Conservation (phyloP, 2,329 filamentous ascomycete genomes). For the Aspergillus viridinutans region DNA sequence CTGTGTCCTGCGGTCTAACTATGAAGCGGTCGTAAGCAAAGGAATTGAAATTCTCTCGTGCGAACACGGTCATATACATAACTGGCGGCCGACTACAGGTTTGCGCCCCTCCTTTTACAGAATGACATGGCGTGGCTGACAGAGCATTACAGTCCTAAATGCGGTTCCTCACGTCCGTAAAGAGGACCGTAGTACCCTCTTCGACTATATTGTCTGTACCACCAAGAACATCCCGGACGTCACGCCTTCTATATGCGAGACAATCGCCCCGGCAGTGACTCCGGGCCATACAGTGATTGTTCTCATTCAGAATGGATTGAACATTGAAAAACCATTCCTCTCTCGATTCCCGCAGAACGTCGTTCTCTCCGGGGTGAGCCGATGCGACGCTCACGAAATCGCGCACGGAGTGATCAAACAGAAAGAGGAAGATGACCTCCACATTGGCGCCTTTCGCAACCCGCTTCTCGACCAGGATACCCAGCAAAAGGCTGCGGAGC, state of each 20-base stretch:
- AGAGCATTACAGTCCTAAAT: slow-evolving; percentile 39
- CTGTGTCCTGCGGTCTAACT: slow-evolving; percentile 55
- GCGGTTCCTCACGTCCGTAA: slow-evolving; percentile 44
- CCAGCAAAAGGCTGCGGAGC: slow-evolving; percentile 14
- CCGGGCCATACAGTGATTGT: slow-evolving; percentile 51
- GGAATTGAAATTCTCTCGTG: slow-evolving; percentile 55
- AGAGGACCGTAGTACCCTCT: slow-evolving; percentile 26
- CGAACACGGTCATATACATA: slow-evolving; percentile 49
- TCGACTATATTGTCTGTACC: slow-evolving; percentile 55
- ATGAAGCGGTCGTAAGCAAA: slow-evolving; percentile 40
- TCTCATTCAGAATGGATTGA: slow-evolving; percentile 60
- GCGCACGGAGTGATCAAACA: slow-evolving; percentile 49
- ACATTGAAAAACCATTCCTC: slow-evolving; percentile 56
- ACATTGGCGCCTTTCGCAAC: slow-evolving; percentile 48
- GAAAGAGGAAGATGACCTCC: slow-evolving; percentile 48
- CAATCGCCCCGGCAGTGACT: slow-evolving; percentile 50
- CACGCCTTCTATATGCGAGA: slow-evolving; percentile 44
- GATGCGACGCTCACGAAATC: slow-evolving; percentile 51
- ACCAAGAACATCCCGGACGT: slow-evolving; percentile 60
- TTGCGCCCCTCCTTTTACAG: not conserved
- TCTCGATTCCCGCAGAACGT: slow-evolving; percentile 49
- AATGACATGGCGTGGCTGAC: not conserved
- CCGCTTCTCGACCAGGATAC: not conserved
- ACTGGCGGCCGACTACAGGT: slow-evolving; percentile 47
- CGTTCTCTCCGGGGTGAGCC: slow-evolving; percentile 51